Base-by-base conservation (phyloP, 225 moss, liverwort and hornwort genomes). In the Sphagnum tenellum region DNA sequence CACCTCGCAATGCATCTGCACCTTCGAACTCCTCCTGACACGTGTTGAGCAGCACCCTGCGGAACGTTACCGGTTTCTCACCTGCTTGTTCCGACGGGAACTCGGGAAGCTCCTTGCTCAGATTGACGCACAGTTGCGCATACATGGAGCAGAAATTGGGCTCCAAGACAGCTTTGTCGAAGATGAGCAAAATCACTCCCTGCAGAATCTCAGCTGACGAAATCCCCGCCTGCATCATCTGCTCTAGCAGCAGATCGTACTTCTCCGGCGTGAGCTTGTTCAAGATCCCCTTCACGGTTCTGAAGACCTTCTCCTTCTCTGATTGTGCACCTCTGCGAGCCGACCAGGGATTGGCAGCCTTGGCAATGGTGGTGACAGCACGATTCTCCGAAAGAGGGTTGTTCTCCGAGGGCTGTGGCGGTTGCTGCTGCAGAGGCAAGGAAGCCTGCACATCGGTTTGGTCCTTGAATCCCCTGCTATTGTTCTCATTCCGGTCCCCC, bases 241-340 rank as follows among this genome's bases (percentile, higher is more conserved):
- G 83, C 72, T 74, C 74, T 65, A 72, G 59, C 29, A 83, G 73
- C 12, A 76, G 64, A 3, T 71, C 63, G 64, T 79, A 83, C 71
- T 83, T 83, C 54, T 83, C 83, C 47, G 83, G 83, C 4, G 83
- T 83, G 56, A 83, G 73, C 67, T 83, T 83, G 62, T 83, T 83
- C 73, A 83, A 56, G 53, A 83, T 79, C 47, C 83, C 83, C 67
- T 83, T 83, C 12, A 83, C 83, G 29, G 71, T 72, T 70, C 79
- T 76, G 65, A 64, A 67, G 2, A 74, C 71, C 74, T 83, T 79
- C 53, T 83, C 83, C 79, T 83, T 83, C 53, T 83, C 83, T 12
- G 83, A 63, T 65, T 79, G 79, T 3, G 50, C 79, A 45, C 79
- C 76, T 6, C 71, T 64, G 45, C 83, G 68, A 45, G 83, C 83